These are phyloP conservation scores for Boletus vinaceobasis DNA, from an alignment of 768 basidiomycete species.

Conservation along the genomic window DNA sequence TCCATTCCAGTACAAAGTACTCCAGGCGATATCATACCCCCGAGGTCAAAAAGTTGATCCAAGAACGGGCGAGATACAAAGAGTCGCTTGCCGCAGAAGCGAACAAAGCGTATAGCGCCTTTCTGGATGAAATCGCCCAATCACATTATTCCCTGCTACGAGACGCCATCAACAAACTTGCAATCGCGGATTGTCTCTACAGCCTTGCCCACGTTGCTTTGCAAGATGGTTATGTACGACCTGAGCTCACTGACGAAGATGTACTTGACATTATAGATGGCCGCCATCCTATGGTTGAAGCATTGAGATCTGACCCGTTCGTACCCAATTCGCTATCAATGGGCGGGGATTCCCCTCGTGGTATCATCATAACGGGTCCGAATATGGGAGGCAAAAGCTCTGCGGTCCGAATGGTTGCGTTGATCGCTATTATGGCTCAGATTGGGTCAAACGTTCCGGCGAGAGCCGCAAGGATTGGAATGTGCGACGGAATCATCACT, in stretches of 20 bases:
- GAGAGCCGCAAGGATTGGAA: conserved; percentile 61
- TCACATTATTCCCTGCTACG: conserved; percentile 71
- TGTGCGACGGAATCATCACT: conserved; percentile 82
- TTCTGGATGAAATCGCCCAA: conserved; percentile 65
- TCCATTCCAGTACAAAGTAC: conserved; percentile 58
- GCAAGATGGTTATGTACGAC: conserved; percentile 73
- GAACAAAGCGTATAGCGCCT: conserved; percentile 59
- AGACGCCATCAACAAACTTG: conserved; percentile 75
- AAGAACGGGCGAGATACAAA: conserved; percentile 70
- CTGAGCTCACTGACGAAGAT: conserved; percentile 66
- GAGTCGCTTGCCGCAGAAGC: conserved; percentile 71
- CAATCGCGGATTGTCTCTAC: conserved; percentile 80
- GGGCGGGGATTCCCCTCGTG: conserved; percentile 48
- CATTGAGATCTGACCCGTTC: conserved; percentile 72
- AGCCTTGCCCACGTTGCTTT: conserved; percentile 81
- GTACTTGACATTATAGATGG: conserved; percentile 75
- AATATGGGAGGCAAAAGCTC: conserved; percentile 91
- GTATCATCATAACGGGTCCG: conserved; percentile 78
- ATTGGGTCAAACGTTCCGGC: conserved; percentile 95
- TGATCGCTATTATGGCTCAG: conserved; percentile 75
- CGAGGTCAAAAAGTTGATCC: conserved; percentile 52
- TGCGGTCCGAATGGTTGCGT: conserved; percentile 72
- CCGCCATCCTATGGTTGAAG: conserved; percentile 91
- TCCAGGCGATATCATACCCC: conserved; percentile 77
- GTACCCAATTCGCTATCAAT: conserved; percentile 79